Evolutionary conservation across 176 grass and related monocot genomes (phyloP).

Genomic region (Eleusine coracana): DNA sequence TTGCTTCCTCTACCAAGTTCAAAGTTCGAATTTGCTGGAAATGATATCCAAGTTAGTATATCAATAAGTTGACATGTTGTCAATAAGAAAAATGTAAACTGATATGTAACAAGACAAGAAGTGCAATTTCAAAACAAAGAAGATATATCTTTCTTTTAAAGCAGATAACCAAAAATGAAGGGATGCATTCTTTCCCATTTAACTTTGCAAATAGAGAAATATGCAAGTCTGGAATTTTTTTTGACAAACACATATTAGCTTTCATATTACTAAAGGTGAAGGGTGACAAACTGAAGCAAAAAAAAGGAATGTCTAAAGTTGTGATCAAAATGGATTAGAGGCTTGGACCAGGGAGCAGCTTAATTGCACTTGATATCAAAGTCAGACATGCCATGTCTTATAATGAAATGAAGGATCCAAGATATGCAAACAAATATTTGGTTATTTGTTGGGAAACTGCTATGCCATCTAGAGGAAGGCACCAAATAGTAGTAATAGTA

Average conservation of each 20-base stretch:
- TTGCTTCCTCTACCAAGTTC: conserved; percentile 86
- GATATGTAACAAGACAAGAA: conserved; percentile 10
- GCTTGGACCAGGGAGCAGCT: neutral
- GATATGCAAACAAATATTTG: neutral
- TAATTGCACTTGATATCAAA: neutral
- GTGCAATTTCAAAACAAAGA: conserved; percentile 22
- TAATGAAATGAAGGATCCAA: neutral
- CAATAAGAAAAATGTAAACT: conserved; percentile 10
- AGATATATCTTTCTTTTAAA: neutral
- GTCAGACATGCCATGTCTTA: neutral
- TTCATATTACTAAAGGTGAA: neutral
- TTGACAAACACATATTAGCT: neutral
- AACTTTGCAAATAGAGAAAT: neutral
- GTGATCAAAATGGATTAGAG: neutral
- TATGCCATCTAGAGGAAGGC: conserved; percentile 1
- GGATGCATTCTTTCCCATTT: neutral
- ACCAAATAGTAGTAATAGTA: neutral
- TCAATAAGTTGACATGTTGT: neutral
- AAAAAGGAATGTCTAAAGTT: neutral
- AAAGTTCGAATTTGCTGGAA: conserved; percentile 94
- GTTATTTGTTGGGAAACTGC: neutral
- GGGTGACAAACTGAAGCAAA: conserved; percentile 12
- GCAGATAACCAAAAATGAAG: neutral
- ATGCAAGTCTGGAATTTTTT: neutral
- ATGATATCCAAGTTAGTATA: conserved; percentile 29